Base-by-base conservation (phyloP, 2,329 filamentous ascomycete species). In the Botrytis fabae region DNA sequence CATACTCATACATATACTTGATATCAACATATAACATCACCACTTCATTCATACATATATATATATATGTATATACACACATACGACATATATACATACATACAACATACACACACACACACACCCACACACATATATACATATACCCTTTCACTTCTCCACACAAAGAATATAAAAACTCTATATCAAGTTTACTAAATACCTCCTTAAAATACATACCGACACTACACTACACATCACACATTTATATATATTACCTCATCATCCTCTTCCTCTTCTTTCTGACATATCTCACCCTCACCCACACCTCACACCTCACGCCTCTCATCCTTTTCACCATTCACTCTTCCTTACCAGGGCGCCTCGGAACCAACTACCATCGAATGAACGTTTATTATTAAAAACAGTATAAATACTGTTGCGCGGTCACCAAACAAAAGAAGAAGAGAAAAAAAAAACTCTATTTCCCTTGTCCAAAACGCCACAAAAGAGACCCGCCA, bases 401-500 rank as follows among this genome's bases (percentile, higher is more conserved):
- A n/a, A 63, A 63, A 20, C 42, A 28, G 20, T 40, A 51, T 28
- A 54, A 28, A 40, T 28, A 68, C 46, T 68, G 64, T 68, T 42
- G 35, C 18, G 35, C 46, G 6, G 35, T 16, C 12, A 25, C 48
- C 48, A 51, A 14, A n/a, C 48, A 12, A 68, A 61, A 68, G 35
- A 35, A 48, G 28, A 42, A 3, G 4, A 32, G 32, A 32, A 32
- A 7, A 59, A 38, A 28, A 51, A 60, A 59, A 70, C 7, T 70
- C 22, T 70, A 70, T 70, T 61, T 35, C 18, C 54, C 51, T 28
- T 70, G 28, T 59, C 44, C 28, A 35, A 32, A 18, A 35, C 46
- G 44, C 61, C 70, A 66, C 48, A 22, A 25, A 48, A 70, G 57
- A 28, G n/a, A 16, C 70, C 35, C 69, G 57, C 60, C 46, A 68